Evolutionary conservation across 805 yeast species (phyloP), one percentile per base, ranked within the genome.

Genomic region (Ogataea neopini): DNA sequence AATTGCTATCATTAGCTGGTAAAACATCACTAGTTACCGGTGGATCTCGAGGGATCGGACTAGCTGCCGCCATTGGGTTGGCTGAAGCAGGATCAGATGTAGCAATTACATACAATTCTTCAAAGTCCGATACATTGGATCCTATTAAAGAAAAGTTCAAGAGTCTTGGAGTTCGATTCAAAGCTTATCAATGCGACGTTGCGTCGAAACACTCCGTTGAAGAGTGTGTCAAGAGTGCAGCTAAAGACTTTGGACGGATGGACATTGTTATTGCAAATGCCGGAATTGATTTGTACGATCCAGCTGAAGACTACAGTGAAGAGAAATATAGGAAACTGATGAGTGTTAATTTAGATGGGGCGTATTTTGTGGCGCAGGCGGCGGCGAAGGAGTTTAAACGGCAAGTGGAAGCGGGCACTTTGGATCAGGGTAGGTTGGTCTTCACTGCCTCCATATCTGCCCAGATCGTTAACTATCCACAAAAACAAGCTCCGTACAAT

Each of bases 31-130:
- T 74, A 7, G 61, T 77, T 17, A 74, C 83, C 11, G 85, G 85
- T 13, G 82, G 77, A 10, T 73, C 81, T 14, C 70, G 79, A 15
- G 85, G 84, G 3, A 79, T 80, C 50, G 85, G 85, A 2, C 70
- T 70, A 11, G 74, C 74, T 25, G 73, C 77, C 43, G 80, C 79
- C 13, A 59, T 64, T 26, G 83, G 77, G 9, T 61, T 77, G 20
- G 83, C 81, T 1, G 71, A 72, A 43, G 79, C 80, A 14, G 79
- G 79, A 9, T 69, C 75, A 6, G 62, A 52, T 35, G 55, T 74
- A 54, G 67, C 63, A 15, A 55, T 76, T 18, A 64, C 71, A 9
- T 75, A 73, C 48, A 59, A 58, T 22, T 29, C 53, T 10, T 48
- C 56, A 9, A 37, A 46, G 10, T 44, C 49, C 15, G 48, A 50